phyloP scores from a whole-genome alignment of 1,139 yeast genomes.

The Keqinozyma sinolaborantium region DNA sequence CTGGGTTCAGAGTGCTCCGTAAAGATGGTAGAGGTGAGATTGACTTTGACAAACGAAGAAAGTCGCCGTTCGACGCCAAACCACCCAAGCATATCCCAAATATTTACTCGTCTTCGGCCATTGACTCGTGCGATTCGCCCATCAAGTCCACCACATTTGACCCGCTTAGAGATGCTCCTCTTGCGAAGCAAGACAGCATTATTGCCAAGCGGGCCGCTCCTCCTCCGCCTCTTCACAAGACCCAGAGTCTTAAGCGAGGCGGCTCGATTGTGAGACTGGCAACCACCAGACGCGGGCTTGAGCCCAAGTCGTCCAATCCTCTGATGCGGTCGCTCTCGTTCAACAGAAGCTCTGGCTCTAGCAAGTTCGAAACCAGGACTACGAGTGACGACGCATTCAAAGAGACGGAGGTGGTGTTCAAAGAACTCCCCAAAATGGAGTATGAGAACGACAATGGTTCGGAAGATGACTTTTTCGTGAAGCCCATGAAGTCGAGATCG shows the following conservation, averaged over 20 bases:
- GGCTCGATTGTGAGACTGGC: slow-evolving; percentile 6
- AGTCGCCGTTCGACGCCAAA: slow-evolving; percentile 62
- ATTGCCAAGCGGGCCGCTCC: slow-evolving; percentile 74
- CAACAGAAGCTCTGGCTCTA: slow-evolving; percentile 4
- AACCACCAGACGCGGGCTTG: not conserved
- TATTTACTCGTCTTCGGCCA: slow-evolving; percentile 40
- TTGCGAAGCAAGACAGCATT: slow-evolving; percentile 21
- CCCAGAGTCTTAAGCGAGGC: slow-evolving; percentile 8
- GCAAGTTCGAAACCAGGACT: slow-evolving; percentile 14
- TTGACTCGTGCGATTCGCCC: slow-evolving; percentile 31
- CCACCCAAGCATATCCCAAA: slow-evolving; percentile 43
- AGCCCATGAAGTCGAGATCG: slow-evolving; percentile 25
- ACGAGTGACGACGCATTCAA: slow-evolving; percentile 47
- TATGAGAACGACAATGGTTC: slow-evolving; percentile 34
- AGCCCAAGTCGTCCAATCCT: slow-evolving; percentile 2
- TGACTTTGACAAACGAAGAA: slow-evolving; percentile 76
- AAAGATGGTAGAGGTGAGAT: slow-evolving; percentile 68
- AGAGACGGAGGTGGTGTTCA: slow-evolving; percentile 70
- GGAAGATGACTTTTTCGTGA: slow-evolving; percentile 62
- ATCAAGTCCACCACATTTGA: slow-evolving; percentile 36
- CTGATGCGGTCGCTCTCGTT: slow-evolving; percentile 1
- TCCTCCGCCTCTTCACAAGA: slow-evolving; percentile 52
- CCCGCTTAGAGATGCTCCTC: slow-evolving; percentile 25
- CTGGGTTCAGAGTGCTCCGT: slow-evolving; percentile 57
- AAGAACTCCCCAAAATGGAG: slow-evolving; percentile 60